phyloP scores from a whole-genome alignment of 345 rosid genomes.

The Murraya paniculata region DNA sequence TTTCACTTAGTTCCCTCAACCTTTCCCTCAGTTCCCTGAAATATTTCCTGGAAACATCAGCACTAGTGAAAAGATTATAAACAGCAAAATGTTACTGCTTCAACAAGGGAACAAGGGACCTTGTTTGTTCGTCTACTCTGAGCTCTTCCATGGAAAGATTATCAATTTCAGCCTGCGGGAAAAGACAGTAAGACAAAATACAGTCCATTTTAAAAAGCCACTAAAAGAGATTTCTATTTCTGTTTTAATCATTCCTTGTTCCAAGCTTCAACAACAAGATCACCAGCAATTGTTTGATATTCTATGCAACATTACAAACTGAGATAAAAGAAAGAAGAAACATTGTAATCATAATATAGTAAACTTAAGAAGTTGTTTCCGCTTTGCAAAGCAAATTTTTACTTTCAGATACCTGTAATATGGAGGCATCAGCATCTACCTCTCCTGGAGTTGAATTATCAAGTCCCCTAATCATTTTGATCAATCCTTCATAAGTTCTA shows the following conservation, averaged over 20 bases:
- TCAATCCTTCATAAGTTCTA: conserved; percentile 29
- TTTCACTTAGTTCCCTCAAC: conserved; percentile 72
- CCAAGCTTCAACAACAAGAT: not conserved
- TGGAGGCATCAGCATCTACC: conserved; percentile 46
- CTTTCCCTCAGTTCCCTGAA: conserved; percentile 83
- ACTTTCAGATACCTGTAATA: conserved; percentile 55
- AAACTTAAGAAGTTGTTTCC: not conserved
- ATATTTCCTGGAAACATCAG: conserved; percentile 31
- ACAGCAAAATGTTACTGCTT: conserved; percentile 10
- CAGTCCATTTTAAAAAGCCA: conserved; percentile 1
- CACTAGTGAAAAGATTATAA: conserved; percentile 22
- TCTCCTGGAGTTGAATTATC: conserved; percentile 66
- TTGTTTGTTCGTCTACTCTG: conserved; percentile 72
- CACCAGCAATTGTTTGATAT: not conserved
- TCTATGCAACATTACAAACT: conserved; percentile 3
- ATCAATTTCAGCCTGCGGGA: conserved; percentile 71
- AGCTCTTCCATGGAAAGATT: conserved; percentile 69
- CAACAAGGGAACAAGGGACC: conserved; percentile 46
- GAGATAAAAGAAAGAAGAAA: conserved; percentile 3
- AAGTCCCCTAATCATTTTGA: conserved; percentile 63
- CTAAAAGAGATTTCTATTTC: not conserved
- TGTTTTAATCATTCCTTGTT: not conserved
- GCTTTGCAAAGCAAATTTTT: conserved; percentile 4
- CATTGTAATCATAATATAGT: not conserved
- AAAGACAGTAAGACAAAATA: conserved; percentile 17